phyloP scores from a whole-genome alignment of 2,329 filamentous ascomycete species.

The Metarhizium anisopliae region DNA sequence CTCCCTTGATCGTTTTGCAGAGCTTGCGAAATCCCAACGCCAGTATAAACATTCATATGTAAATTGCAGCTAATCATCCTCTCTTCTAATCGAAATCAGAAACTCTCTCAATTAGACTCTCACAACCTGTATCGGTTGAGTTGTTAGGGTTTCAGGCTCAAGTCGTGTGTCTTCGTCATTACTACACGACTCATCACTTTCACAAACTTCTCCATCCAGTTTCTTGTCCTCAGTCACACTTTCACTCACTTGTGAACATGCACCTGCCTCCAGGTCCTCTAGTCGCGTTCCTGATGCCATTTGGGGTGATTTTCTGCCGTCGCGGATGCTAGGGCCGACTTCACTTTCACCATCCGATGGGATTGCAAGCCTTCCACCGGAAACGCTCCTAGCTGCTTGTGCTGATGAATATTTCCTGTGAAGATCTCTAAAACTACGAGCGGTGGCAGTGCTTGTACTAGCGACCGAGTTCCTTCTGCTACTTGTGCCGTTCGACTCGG shows the following conservation, averaged over 20 bases:
- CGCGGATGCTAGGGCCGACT: slow-evolving; percentile 49
- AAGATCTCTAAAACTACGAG: slow-evolving; percentile 54
- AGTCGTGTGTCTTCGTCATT: slow-evolving; percentile 13
- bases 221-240: not conserved
- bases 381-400: slow-evolving; percentile 34
- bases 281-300: slow-evolving; percentile 35
- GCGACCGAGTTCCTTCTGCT: slow-evolving; percentile 52
- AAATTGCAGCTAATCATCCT: slow-evolving; percentile 10
- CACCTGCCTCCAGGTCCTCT: not conserved
- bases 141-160: slow-evolving; percentile 18
- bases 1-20: not conserved
- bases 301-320: slow-evolving; percentile 47
- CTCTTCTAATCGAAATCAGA: slow-evolving; percentile 7
- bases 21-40: not conserved
- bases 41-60: slow-evolving; percentile 17
- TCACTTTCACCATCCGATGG: slow-evolving; percentile 53
- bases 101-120: slow-evolving; percentile 17
- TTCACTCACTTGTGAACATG: not conserved
- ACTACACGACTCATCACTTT: not conserved
- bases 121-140: slow-evolving; percentile 21
- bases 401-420: slow-evolving; percentile 51
- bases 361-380: slow-evolving; percentile 33
- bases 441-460: slow-evolving; percentile 59
- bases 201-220: not conserved
- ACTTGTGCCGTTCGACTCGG: slow-evolving; percentile 31